These are phyloP conservation scores for Penicillium cosmopolitanum DNA, from an alignment of 495 filamentous ascomycete genomes.

Conservation along the genomic window DNA sequence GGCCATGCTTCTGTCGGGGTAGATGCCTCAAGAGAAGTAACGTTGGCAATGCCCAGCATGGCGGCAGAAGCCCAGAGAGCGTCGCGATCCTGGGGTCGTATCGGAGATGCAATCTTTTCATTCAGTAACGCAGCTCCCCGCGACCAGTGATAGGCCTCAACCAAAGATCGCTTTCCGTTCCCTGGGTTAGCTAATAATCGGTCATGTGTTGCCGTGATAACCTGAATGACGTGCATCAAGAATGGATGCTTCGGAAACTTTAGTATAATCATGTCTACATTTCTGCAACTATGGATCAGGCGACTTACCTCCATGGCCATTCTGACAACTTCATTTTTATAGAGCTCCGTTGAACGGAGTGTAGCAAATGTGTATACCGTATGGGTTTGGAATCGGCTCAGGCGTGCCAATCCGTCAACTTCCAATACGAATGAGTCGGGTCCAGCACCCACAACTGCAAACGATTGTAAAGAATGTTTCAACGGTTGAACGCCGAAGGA, in stretches of 20 bases:
- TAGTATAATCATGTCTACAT: too few species aligned
- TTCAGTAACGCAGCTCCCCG: conserved; percentile 35
- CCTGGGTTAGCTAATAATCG: conserved; percentile 24
- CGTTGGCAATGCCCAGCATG: conserved; percentile 36
- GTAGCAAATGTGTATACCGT: conserved; percentile 34
- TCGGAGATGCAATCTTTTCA: conserved; percentile 29
- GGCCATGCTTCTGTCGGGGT: conserved; percentile 39
- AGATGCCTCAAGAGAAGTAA: conserved; percentile 36
- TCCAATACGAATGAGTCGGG: conserved; percentile 28
- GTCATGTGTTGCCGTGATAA: conserved; percentile 40
- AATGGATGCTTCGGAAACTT: conserved; percentile 36
- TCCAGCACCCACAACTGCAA: conserved; percentile 18
- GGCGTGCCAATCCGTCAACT: conserved; percentile 25
- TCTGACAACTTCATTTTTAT: conserved; percentile 15
- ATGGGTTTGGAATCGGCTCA: conserved; percentile 34
- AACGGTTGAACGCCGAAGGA: background rate
- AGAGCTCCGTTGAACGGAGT: conserved; percentile 16
- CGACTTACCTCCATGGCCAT: conserved; percentile 20
- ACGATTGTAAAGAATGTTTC: background rate
- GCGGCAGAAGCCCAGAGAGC: conserved; percentile 47
- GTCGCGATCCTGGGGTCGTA: conserved; percentile 38
- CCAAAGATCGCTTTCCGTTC: conserved; percentile 17
- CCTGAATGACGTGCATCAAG: conserved; percentile 45
- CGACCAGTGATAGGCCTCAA: conserved; percentile 42
- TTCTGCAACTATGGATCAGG: background rate